Evolutionary conservation across 2,329 filamentous ascomycete genomes (phyloP).

Genomic region (Sclerotinia subarctica): DNA sequence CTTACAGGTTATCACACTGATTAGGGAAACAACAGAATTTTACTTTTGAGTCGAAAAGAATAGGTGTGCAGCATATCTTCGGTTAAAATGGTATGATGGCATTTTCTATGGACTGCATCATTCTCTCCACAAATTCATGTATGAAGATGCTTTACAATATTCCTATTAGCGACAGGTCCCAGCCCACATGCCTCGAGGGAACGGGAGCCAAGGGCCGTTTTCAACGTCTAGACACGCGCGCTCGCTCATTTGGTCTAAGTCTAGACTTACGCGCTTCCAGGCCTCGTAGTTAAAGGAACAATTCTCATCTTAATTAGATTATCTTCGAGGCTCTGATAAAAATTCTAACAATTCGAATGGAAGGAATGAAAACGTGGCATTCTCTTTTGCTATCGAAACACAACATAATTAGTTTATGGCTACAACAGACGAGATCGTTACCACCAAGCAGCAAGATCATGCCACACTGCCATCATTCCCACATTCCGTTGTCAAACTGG

Average conservation of each 20-base stretch:
- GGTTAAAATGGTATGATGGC: constrained; percentile 5
- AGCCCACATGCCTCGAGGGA: constrained; percentile 13
- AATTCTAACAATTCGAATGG: background rate
- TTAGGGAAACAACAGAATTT: background rate
- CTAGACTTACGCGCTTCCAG: constrained; percentile 10
- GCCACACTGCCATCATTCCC: constrained; percentile 20
- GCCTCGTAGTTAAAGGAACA: background rate
- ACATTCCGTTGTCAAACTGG: constrained; percentile 20
- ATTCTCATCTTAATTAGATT: background rate
- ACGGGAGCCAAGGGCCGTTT: constrained; percentile 17
- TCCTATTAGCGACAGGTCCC: background rate
- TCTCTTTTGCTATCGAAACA: constrained; percentile 11
- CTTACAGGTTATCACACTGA: background rate
- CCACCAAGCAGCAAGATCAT: constrained; percentile 19
- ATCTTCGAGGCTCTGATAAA: background rate
- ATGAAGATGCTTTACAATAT: background rate
- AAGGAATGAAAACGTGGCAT: constrained; percentile 21
- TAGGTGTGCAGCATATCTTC: constrained; percentile 13
- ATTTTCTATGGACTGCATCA: constrained; percentile 2
- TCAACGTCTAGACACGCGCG: constrained; percentile 10
- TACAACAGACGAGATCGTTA: constrained; percentile 20
- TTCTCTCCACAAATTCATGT: constrained; percentile 17
- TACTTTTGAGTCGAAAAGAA: constrained; percentile 1
- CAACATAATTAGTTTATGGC: constrained; percentile 13
- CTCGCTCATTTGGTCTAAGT: background rate